phyloP scores from a whole-genome alignment of 2,329 filamentous ascomycete species.

The Arthrobotrys sphaeroides region DNA sequence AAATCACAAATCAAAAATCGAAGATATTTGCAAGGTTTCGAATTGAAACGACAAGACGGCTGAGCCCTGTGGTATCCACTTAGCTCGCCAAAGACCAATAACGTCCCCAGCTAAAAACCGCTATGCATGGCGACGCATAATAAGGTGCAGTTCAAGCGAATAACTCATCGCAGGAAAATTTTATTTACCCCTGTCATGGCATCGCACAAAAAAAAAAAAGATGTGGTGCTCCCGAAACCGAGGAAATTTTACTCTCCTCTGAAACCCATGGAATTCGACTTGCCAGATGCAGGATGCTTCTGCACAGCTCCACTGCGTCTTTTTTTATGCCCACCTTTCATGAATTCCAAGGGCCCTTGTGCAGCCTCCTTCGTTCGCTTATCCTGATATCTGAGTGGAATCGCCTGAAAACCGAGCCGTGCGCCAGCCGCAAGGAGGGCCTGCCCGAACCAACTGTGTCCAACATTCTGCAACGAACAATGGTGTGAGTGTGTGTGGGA shows the following conservation, averaged over 20 bases:
- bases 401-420: slow-evolving; percentile 52
- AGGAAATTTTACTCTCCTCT: slow-evolving; percentile 37
- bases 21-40: slow-evolving; percentile 38
- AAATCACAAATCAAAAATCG: slow-evolving; percentile 49
- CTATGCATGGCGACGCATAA: slow-evolving; percentile 37
- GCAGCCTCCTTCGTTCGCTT: slow-evolving; percentile 53
- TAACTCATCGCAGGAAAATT: slow-evolving; percentile 40
- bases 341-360: slow-evolving; percentile 17
- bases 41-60: slow-evolving; percentile 43
- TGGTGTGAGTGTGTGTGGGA: not conserved
- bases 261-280: slow-evolving; percentile 35
- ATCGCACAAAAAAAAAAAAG: slow-evolving; percentile 6
- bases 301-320: slow-evolving; percentile 43
- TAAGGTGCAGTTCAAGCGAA: slow-evolving; percentile 22
- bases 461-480: slow-evolving; percentile 40
- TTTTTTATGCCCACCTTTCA: slow-evolving; percentile 38
- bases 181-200: slow-evolving; percentile 28
- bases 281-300: slow-evolving; percentile 31
- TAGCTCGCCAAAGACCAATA: slow-evolving; percentile 35
- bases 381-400: slow-evolving; percentile 49
- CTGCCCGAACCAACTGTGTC: slow-evolving; percentile 27
- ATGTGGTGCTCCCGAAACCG: slow-evolving; percentile 24
- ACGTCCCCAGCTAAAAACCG: slow-evolving; percentile 37
- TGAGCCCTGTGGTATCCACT: slow-evolving; percentile 38
- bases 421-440: slow-evolving; percentile 44